phyloP scores from a whole-genome alignment of 2,329 filamentous ascomycete species.

The Cladosporium austrohemisphaericum region DNA sequence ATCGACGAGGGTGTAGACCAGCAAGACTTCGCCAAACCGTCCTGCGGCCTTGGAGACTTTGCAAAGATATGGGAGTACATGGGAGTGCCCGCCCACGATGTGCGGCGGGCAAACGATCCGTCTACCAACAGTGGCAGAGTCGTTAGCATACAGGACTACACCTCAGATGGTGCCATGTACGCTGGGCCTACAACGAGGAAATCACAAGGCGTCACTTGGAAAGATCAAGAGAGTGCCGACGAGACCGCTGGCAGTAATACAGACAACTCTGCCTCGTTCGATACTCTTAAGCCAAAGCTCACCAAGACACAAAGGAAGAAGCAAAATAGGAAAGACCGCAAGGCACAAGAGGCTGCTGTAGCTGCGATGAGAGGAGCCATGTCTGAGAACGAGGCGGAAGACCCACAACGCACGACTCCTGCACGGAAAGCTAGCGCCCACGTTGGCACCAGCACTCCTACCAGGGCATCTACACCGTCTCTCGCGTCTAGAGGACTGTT shows the following conservation, averaged over 20 bases:
- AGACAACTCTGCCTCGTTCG: conserved; percentile 19
- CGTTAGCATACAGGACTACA: conserved; percentile 30
- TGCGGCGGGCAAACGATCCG: background rate
- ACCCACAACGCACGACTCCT: conserved; percentile 27
- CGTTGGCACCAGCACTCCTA: conserved; percentile 13
- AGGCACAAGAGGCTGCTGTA: conserved; percentile 24
- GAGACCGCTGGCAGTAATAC: conserved; percentile 22
- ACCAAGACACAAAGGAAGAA: conserved; percentile 38
- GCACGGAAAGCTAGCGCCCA: conserved; percentile 37
- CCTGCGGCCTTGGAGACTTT: conserved; percentile 42
- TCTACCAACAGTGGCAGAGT: conserved; percentile 14
- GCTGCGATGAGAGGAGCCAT: conserved; percentile 26
- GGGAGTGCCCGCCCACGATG: conserved; percentile 29
- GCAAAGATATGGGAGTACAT: conserved; percentile 44
- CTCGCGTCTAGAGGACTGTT: background rate
- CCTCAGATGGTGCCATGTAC: conserved; percentile 43
- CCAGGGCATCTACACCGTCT: background rate
- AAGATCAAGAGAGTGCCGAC: conserved; percentile 19
- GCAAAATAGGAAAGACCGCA: conserved; percentile 31
- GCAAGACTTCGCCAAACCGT: conserved; percentile 19
- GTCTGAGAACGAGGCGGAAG: conserved; percentile 35
- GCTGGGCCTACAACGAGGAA: background rate
- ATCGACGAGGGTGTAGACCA: conserved; percentile 15
- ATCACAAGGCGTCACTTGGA: conserved; percentile 9
- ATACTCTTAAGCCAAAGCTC: conserved; percentile 21